Percentiles rank a stretch among this genome's conserved stretches.
Conservation (phyloP, 768 basidiomycete genomes). For the Rossbeevera mucosa region DNA sequence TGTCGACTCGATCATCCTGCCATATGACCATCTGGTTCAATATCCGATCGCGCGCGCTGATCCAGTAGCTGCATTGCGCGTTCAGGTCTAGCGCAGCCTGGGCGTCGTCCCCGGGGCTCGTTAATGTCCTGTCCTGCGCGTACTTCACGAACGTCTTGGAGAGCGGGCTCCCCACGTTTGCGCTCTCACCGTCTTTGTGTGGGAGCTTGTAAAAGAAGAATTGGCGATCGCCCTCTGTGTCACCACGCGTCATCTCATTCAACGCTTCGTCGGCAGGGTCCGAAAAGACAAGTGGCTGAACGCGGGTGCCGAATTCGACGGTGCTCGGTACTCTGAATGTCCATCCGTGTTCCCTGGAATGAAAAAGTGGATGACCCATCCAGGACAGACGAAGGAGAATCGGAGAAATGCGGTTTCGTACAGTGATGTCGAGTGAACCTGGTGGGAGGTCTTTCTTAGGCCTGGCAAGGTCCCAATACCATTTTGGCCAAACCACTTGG, state of each 20-base stretch:
- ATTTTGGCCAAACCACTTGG: too few relatives aligned
- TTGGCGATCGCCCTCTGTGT: slow-evolving; percentile 32
- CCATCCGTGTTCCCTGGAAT: too few relatives aligned
- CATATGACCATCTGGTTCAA: slow-evolving; percentile 91
- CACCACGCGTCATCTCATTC: slow-evolving; percentile 13
- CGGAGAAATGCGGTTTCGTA: too few relatives aligned
- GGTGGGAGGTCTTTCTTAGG: too few relatives aligned
- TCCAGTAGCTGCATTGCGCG: slow-evolving; percentile 68
- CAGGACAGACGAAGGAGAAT: too few relatives aligned
- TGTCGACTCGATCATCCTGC: slow-evolving; percentile 48
- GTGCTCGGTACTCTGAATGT: too few relatives aligned
- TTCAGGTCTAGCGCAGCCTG: slow-evolving; percentile 75
- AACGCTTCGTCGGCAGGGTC: too few relatives aligned
- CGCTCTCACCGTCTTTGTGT: slow-evolving; percentile 91
- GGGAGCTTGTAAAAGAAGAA: slow-evolving; percentile 87
- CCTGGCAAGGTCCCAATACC: too few relatives aligned
- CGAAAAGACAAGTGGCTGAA: slow-evolving; percentile 21
- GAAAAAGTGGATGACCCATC: too few relatives aligned
- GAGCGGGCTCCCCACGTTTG: slow-evolving; percentile 97
- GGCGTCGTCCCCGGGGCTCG: slow-evolving; percentile 54
- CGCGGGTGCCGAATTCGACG: too few relatives aligned
- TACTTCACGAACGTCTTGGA: slow-evolving; percentile 86
- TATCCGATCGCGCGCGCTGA: slow-evolving; percentile 88
- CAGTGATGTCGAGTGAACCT: too few relatives aligned
- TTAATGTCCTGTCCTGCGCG: slow-evolving; percentile 65